Base-by-base conservation (phyloP, 371 early-diverging fungal species). In the Funneliformis caledonium region DNA sequence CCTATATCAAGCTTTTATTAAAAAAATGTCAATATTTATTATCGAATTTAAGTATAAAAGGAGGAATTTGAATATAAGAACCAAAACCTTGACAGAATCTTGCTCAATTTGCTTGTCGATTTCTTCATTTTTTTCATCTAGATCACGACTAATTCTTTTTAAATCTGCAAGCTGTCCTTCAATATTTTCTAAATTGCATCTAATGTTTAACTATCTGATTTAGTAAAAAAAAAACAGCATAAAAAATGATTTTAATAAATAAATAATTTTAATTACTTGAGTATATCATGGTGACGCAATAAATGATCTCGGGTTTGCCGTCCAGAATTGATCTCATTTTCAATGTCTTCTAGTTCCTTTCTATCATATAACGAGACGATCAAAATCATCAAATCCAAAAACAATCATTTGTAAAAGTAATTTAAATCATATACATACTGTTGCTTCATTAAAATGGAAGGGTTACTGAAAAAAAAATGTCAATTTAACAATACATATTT, bases 81-180 rank as follows among this genome's bases (percentile, higher is more conserved):
- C 3, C 26, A 52, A 22, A 45, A 80, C 80, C 72, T 80, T 80
- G 5, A 80, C n/a, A 19, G 80, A 80, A n/a, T 69, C 70, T 37
- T 80, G 37, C 48, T 80, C 61, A 61, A 80, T 60, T 12, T 22
- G 14, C 16, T 22, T 47, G 60, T 80, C 61, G 6, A 43, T 37
- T 10, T 80, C 45, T 72, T 61, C 56, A 26, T 72, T 72, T 8
- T 59, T 37, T 22, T 33, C 62, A 22, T 80, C 70, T 62, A 80
- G 45, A 45, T 80, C 62, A 31, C 31, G 43, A 72, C 42, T 69
- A 42, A 80, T 56, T 22, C 43, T 59, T 22, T 60, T 69, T 11
- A 80, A 60, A 9, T 80, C 68, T 45, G 14, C 33, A 33, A 42
- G 16, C 19, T 80, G 19, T 9, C 11, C 61, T 59, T 80, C 72